Percentiles rank a stretch among this genome's conserved stretches.
Conservation (phyloP, 1,284 basidiomycete genomes). For the Moesziomyces parantarcticus region DNA sequence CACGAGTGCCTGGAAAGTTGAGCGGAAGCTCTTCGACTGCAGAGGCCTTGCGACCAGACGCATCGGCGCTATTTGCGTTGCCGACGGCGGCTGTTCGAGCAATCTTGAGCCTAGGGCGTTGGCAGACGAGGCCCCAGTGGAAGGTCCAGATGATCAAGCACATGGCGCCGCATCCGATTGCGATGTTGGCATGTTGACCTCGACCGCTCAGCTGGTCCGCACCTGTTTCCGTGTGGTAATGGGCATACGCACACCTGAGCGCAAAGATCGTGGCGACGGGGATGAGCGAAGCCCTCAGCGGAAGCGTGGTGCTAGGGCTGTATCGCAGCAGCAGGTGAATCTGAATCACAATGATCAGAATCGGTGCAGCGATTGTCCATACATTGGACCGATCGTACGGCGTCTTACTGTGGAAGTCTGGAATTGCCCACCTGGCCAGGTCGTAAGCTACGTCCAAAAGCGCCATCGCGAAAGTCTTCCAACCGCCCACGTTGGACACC, state of each 20-base stretch:
- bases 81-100: not conserved
- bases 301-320: conserved; percentile 13
- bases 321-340: conserved; percentile 37
- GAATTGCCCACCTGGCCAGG: conserved; percentile 16
- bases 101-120: conserved; percentile 22
- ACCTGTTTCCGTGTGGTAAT: conserved; percentile 18
- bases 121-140: conserved; percentile 12
- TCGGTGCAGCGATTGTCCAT: conserved; percentile 6
- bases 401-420: conserved; percentile 30
- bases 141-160: conserved; percentile 10
- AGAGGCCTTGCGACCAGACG: not conserved
- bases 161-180: conserved; percentile 17
- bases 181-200: conserved; percentile 28
- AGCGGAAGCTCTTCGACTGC: conserved; percentile 11
- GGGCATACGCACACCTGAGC: conserved; percentile 14
- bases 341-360: conserved; percentile 24
- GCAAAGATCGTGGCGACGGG: conserved; percentile 26
- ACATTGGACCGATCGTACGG: conserved; percentile 14
- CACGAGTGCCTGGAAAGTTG: conserved; percentile 32
- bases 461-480: too few relatives aligned
- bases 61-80: not conserved
- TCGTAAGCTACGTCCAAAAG: too few relatives aligned
- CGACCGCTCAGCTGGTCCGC: conserved; percentile 21
- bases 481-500: too few relatives aligned
- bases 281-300: conserved; percentile 17